These are phyloP conservation scores for Yamadazyma sp. DNA, from an alignment of 805 yeast genomes.

Conservation along the genomic window DNA sequence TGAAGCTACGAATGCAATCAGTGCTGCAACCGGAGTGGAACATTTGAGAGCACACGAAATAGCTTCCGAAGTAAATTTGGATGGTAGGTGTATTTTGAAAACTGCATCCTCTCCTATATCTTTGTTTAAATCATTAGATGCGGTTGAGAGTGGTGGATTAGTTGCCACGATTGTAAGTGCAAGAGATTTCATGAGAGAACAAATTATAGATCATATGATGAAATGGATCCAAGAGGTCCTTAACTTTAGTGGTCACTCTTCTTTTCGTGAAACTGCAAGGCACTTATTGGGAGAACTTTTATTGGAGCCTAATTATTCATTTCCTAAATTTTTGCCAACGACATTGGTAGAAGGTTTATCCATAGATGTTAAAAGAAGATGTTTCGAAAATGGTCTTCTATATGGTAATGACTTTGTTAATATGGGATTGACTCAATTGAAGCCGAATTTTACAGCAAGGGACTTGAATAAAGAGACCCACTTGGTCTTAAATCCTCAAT, in stretches of 20 bases:
- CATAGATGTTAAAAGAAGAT: slow-evolving; percentile 16
- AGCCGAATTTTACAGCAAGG: slow-evolving; percentile 9
- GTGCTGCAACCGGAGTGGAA: slow-evolving; percentile 25
- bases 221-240: slow-evolving; percentile 49
- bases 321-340: slow-evolving; percentile 29
- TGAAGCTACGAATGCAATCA: slow-evolving; percentile 50
- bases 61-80: slow-evolving; percentile 45
- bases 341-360: slow-evolving; percentile 20
- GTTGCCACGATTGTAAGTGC: slow-evolving; percentile 54
- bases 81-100: slow-evolving; percentile 50
- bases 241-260: slow-evolving; percentile 15
- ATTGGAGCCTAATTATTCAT: slow-evolving; percentile 29
- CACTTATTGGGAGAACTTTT: slow-evolving; percentile 40
- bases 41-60: slow-evolving; percentile 26
- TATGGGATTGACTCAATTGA: slow-evolving; percentile 18
- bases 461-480: slow-evolving; percentile 16
- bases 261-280: slow-evolving; percentile 21
- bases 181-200: slow-evolving; percentile 50
- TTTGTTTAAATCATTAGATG: slow-evolving; percentile 31
- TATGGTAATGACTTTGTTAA: slow-evolving; percentile 25
- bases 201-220: slow-evolving; percentile 42
- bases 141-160: slow-evolving; percentile 47
- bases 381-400: slow-evolving; percentile 32
- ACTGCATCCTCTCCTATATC: slow-evolving; percentile 21
- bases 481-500: slow-evolving; percentile 12